phyloP scores from a whole-genome alignment of 176 grass and related monocot species.

The Miscanthus lutarioriparius region DNA sequence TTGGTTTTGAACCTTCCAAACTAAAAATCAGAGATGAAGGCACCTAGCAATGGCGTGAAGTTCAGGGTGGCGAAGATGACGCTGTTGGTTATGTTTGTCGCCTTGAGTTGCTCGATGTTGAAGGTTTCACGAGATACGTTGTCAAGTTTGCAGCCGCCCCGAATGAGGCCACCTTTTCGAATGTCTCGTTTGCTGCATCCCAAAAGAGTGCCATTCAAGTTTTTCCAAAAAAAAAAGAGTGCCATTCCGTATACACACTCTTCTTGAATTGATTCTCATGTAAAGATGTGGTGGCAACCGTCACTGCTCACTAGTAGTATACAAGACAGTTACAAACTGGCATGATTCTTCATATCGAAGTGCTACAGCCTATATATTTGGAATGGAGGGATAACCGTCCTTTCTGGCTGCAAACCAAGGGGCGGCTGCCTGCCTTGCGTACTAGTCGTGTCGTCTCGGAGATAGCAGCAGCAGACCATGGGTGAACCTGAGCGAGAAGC shows the following conservation, averaged over 20 bases:
- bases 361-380: not conserved
- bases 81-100: slow-evolving; percentile 36
- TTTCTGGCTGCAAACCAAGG: not conserved
- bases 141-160: slow-evolving; percentile 53
- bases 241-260: not conserved
- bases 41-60: slow-evolving; percentile 44
- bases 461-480: not conserved
- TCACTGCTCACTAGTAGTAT: not conserved
- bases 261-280: not conserved
- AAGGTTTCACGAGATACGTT: slow-evolving; percentile 47
- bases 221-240: not conserved
- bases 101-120: slow-evolving; percentile 36
- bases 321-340: not conserved
- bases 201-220: not conserved
- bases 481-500: not conserved
- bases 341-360: not conserved
- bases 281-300: not conserved
- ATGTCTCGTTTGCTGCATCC: slow-evolving; percentile 43
- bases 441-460: not conserved
- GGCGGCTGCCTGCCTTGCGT: not conserved
- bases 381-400: not conserved
- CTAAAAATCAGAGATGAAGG: slow-evolving; percentile 53
- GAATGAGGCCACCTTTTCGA: slow-evolving; percentile 42
- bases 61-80: slow-evolving; percentile 46
- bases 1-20: slow-evolving; percentile 48